Conservation (phyloP, 768 basidiomycete genomes). For the Podaxis pistillaris region DNA sequence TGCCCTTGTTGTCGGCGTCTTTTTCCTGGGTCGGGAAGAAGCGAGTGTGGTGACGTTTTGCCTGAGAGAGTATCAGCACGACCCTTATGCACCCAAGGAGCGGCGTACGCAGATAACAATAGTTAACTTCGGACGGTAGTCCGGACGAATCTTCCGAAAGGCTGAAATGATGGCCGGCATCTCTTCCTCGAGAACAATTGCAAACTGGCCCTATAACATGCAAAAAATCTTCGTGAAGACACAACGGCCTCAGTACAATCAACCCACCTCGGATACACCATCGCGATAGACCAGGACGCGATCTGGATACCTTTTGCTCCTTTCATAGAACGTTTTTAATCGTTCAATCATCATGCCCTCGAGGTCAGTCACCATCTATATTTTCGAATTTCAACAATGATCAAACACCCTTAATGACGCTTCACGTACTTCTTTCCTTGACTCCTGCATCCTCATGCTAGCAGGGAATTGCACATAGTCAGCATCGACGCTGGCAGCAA, state of each 20-base stretch:
- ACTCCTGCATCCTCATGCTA: constrained; percentile 69
- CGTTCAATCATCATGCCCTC: constrained; percentile 66
- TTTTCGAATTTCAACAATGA: background rate
- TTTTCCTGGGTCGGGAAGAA: constrained; percentile 59
- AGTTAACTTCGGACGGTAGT: constrained; percentile 56
- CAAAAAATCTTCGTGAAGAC: background rate
- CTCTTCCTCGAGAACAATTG: constrained; percentile 60
- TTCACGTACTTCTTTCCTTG: constrained; percentile 68
- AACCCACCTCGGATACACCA: constrained; percentile 72
- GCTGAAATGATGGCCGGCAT: constrained; percentile 62
- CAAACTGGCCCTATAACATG: constrained; percentile 67
- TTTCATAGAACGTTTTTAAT: constrained; percentile 46
- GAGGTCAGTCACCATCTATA: constrained; percentile 77
- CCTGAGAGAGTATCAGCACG: constrained; percentile 22
- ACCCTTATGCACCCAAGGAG: constrained; percentile 15
- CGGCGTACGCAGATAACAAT: constrained; percentile 74
- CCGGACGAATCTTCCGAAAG: constrained; percentile 46
- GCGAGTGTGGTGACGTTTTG: constrained; percentile 54
- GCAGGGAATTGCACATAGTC: constrained; percentile 72
- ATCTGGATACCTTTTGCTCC: constrained; percentile 53
- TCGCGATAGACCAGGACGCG: constrained; percentile 77
- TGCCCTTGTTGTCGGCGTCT: constrained; percentile 62
- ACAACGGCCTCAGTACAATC: constrained; percentile 20
- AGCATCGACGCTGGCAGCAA: constrained; percentile 73
- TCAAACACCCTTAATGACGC: background rate